Base-by-base conservation (phyloP, 2,329 filamentous ascomycete species). In the Fusarium sp. region DNA sequence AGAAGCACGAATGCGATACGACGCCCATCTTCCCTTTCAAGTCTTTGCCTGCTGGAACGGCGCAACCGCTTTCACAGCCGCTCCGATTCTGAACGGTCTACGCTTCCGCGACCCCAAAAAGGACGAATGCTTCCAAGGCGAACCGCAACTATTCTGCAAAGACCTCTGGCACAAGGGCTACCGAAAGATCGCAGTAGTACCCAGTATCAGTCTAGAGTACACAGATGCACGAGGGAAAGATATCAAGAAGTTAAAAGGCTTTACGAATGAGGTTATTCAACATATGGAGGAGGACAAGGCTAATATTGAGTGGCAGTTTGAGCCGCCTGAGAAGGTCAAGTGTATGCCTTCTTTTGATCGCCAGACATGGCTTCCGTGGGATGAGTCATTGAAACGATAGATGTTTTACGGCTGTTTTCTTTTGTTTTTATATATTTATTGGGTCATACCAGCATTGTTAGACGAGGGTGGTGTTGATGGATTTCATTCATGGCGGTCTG, bases 31-130 rank as follows among this genome's bases (percentile, higher is more conserved):
- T 23, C 87, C 88, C 1, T 86, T 90, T 69, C 88, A 90, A 76
- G 88, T 89, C 0, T 90, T 88, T 59, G 77, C 87, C 2, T 90
- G 88, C 78, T 90, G 88, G 88, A 89, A 90, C 69, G 88, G 88
- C 17, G 86, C 84, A 1, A 81, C 82, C 0, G 84, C 82, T 0
- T 85, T 90, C 53, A 79, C 79, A 0, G 87, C 86, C 45, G 86
- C 87, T 1, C 74, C 90, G 5, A 67, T 88, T 9, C 79, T 79
- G 0, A 77, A 78, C 0, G 79, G 78, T 27, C 74, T 89, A 6
- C 67, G 75, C 10, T 90, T 90, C 72, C 82, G 88, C 4, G 73
- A 78, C 12, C 53, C 63, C 17, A 71, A 49, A 26, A 53, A 64
- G 18, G 80, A 77, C 14, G 88, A 90, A 74, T 90, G 88, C 64